phyloP scores from a whole-genome alignment of 78 protist genomes.

The Bodo saltans region DNA sequence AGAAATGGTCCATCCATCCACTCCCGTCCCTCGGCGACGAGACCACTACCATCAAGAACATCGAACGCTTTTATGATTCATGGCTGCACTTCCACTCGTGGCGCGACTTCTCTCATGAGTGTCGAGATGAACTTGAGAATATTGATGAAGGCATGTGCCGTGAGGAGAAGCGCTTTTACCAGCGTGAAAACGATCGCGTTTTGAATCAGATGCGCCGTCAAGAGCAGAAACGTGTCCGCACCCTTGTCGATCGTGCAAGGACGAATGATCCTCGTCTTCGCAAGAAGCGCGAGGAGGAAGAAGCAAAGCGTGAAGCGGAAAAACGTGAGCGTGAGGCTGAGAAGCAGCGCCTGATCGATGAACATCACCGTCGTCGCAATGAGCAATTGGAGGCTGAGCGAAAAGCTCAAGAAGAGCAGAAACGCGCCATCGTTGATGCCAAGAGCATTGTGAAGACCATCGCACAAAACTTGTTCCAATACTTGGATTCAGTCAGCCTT shows the following conservation, averaged over 20 bases:
- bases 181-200: constrained; percentile 75
- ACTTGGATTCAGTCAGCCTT: not conserved
- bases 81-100: constrained; percentile 78
- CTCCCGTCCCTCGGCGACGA: constrained; percentile 65
- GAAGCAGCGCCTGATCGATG: constrained; percentile 32
- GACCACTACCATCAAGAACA: constrained; percentile 47
- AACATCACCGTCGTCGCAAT: not conserved
- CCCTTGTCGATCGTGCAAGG: constrained; percentile 47
- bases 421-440: not conserved
- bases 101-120: constrained; percentile 72
- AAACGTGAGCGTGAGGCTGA: constrained; percentile 34
- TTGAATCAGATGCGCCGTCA: constrained; percentile 48
- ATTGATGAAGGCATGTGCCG: constrained; percentile 55
- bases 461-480: not conserved
- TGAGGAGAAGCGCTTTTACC: constrained; percentile 66
- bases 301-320: not conserved
- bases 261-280: constrained; percentile 43
- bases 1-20: constrained; percentile 35
- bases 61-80: constrained; percentile 68
- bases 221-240: constrained; percentile 44
- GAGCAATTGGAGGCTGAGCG: not conserved
- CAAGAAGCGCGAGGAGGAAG: not conserved
- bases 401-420: not conserved
- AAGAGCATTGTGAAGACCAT: not conserved
- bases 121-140: constrained; percentile 41